Evolutionary conservation across 768 basidiomycete genomes (phyloP), one percentile per base, ranked within the genome.

Genomic region (Tylopilus intermedius): DNA sequence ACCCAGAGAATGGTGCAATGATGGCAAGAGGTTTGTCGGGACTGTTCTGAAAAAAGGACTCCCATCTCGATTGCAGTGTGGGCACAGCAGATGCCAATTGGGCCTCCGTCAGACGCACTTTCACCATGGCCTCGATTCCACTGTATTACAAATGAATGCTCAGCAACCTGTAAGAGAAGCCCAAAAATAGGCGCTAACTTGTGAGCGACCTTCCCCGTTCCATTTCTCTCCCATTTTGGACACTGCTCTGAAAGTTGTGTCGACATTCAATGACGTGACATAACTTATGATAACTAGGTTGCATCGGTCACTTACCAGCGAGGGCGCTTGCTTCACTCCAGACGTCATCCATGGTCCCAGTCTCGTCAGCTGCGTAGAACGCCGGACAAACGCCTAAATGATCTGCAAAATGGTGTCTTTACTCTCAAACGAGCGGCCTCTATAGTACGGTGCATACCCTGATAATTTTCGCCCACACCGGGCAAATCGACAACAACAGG

Each of bases 401-500:
- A 71, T 76, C 54, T 72, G 32, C 5, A 30, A 22, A 24, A 29
- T 7, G 29, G 4, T 8, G 4, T 8, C 2, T 27, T 6, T 14
- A 13, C 13, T 29, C 8, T 10, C 30, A 15, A 22, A 32, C 5
- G 4, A 43, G 37, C 1, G 5, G 9, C 11, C 1, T 6, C 3
- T 3, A 1, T 1, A 11, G 33, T 0, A 0, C 7, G 5, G 26
- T 11, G 58, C 67, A 38, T 47, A 78, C 81, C 82, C 57, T 76
- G 73, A 47, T 79, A 81, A 56, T 88, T 79, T 62, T 86, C 83
- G 11, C 90, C 89, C 0, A 22, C 0, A 0, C 84, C 86, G 4
- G 87, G 87, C 8, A 90, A 77, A 47, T 89, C 82, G 8, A 86
- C 75, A 8, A 80, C 41, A 48, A 75, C 69, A 9, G 62, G 54